Percentiles rank a stretch among this genome's conserved stretches.
Evolutionary conservation across 2,329 filamentous ascomycete genomes (phyloP).

Genomic region (Didymella lethalis): DNA sequence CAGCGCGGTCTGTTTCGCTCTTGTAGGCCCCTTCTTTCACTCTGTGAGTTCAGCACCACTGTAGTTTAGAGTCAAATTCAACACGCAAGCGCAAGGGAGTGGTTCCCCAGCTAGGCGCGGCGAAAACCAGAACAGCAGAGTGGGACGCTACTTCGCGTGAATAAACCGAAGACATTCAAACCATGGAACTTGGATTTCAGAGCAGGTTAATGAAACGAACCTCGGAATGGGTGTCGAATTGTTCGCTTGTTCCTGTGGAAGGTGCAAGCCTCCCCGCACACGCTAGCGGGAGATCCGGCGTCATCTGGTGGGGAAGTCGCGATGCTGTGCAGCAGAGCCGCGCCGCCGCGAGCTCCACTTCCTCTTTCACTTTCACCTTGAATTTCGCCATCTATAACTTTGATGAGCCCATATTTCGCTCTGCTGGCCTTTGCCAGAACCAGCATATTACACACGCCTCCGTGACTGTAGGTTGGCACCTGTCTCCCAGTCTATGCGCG

Average conservation of each 20-base stretch:
- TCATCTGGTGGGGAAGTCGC: slow-evolving; percentile 14
- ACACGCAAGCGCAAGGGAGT: neutral
- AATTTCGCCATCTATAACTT: neutral
- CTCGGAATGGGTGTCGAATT: too few relatives aligned
- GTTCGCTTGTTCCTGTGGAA: neutral
- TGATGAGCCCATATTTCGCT: slow-evolving; percentile 1
- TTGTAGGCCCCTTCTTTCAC: neutral
- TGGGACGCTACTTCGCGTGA: neutral
- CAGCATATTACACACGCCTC: neutral
- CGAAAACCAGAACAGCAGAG: neutral
- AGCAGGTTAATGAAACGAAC: too few relatives aligned
- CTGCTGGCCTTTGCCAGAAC: neutral
- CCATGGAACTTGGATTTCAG: too few relatives aligned
- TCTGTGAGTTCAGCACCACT: neutral
- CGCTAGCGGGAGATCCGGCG: slow-evolving; percentile 15
- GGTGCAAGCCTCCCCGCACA: slow-evolving; percentile 1
- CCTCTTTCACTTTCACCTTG: slow-evolving; percentile 2
- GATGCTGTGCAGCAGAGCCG: slow-evolving; percentile 13
- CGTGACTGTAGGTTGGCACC: neutral
- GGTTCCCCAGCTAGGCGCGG: neutral
- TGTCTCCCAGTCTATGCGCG: neutral
- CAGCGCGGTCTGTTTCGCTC: neutral
- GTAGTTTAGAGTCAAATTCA: too few relatives aligned
- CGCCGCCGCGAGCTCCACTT: slow-evolving; percentile 6
- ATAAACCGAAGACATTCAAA: neutral